Conservation (phyloP, 2,329 filamentous ascomycete species). For the Fusarium ramigenum region DNA sequence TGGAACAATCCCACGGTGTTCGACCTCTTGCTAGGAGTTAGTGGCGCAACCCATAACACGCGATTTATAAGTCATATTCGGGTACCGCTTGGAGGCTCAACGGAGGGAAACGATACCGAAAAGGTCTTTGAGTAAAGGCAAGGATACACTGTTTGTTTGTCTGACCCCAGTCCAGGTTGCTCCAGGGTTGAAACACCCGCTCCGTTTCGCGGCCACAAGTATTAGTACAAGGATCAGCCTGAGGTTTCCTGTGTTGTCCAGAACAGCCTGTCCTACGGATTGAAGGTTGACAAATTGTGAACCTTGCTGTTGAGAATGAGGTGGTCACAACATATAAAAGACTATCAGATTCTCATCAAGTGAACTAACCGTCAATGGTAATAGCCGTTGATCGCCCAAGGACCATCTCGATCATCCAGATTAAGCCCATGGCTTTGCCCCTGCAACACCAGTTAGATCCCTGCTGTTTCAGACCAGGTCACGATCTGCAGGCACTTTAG, state of each 20-base stretch:
- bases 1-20: not conserved
- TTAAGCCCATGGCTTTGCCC: conserved; percentile 14
- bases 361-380: not conserved
- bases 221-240: conserved; percentile 20
- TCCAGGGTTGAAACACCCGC: conserved; percentile 36
- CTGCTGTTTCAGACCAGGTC: conserved; percentile 25
- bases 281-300: not conserved
- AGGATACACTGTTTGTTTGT: conserved; percentile 22
- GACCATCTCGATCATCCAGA: conserved; percentile 4
- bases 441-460: conserved; percentile 13
- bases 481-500: conserved; percentile 36
- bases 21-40: conserved; percentile 1
- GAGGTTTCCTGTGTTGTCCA: not conserved
- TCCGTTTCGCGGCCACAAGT: conserved; percentile 18
- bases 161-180: conserved; percentile 4
- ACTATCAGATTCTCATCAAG: not conserved
- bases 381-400: not conserved
- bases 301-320: not conserved
- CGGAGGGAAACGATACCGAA: not conserved
- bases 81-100: not conserved
- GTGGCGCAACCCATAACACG: not conserved
- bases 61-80: not conserved
- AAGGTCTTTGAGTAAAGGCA: not conserved
- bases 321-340: not conserved
- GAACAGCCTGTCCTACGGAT: not conserved